phyloP scores from a whole-genome alignment of 2,329 filamentous ascomycete genomes.

The Iodosphaeria phyllophila region DNA sequence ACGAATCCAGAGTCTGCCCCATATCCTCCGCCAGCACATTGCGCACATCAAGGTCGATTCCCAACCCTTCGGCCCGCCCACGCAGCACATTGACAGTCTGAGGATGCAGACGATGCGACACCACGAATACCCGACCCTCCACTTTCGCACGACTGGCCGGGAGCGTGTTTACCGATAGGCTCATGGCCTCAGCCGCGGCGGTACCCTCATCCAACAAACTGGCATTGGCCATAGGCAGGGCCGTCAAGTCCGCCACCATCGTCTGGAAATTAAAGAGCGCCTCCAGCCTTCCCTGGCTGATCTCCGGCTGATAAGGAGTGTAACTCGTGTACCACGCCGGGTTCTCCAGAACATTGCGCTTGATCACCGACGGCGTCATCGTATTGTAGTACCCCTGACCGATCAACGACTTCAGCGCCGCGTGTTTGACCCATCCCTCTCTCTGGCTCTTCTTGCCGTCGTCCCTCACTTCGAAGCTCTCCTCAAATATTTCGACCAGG shows the following conservation, averaged over 20 bases:
- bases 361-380: conserved; percentile 75
- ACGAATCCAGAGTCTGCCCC: conserved; percentile 45
- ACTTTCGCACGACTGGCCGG: conserved; percentile 54
- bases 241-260: conserved; percentile 74
- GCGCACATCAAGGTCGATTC: conserved; percentile 47
- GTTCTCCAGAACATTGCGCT: conserved; percentile 80
- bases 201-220: conserved; percentile 83
- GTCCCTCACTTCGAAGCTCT: conserved; percentile 6
- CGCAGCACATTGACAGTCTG: conserved; percentile 72
- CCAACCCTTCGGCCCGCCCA: conserved; percentile 81
- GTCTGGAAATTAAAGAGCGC: conserved; percentile 94
- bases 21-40: conserved; percentile 49
- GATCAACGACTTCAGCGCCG: conserved; percentile 57
- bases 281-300: conserved; percentile 85
- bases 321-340: conserved; percentile 97
- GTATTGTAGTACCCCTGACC: conserved; percentile 79
- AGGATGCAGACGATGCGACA: conserved; percentile 66
- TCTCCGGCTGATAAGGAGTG: conserved; percentile 92
- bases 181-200: conserved; percentile 91
- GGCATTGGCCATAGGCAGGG: conserved; percentile 73
- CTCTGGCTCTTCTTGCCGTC: no score
- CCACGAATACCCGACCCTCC: conserved; percentile 62
- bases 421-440: no score
- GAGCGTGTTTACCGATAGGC: conserved; percentile 64
- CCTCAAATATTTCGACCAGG: conserved; percentile 24